Conservation (phyloP, 2,329 filamentous ascomycete genomes). For the Pseudogymnoascus sp. region DNA sequence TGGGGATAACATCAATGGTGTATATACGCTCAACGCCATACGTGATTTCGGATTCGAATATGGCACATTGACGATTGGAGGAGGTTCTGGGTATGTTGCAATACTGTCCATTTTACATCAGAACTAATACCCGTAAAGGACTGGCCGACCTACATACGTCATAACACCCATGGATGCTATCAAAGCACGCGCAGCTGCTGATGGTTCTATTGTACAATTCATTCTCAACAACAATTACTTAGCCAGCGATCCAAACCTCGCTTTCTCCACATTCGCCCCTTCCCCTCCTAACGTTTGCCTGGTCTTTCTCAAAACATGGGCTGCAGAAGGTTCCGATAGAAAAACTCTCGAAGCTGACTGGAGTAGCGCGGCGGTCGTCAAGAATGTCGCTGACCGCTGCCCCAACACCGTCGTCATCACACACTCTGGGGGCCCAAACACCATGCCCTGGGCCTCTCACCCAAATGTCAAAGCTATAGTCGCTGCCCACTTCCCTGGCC, state of each 20-base stretch:
- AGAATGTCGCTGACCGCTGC: constrained; percentile 38
- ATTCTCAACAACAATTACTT: constrained; percentile 13
- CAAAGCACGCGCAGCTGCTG: constrained; percentile 18
- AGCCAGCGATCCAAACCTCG: not conserved
- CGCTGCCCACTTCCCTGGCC: constrained; percentile 49
- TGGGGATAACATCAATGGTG: constrained; percentile 30
- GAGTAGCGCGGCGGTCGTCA: constrained; percentile 15
- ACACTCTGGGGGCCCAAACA: constrained; percentile 58
- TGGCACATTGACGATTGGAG: constrained; percentile 18
- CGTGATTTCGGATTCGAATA: constrained; percentile 9
- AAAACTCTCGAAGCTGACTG: constrained; percentile 15
- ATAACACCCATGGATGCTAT: constrained; percentile 51
- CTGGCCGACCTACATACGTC: constrained; percentile 53
- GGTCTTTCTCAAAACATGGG: constrained; percentile 58
- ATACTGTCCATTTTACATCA: not conserved
- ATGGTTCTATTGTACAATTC: constrained; percentile 14
- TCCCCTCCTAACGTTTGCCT: constrained; percentile 31
- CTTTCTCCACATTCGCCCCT: constrained; percentile 10
- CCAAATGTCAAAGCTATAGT: constrained; percentile 53
- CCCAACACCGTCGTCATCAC: constrained; percentile 57
- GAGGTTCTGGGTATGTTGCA: constrained; percentile 15
- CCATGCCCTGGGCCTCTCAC: constrained; percentile 47
- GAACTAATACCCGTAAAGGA: constrained; percentile 13
- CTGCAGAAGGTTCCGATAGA: constrained; percentile 40
- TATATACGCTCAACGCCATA: not conserved